Conservation (phyloP, 2,329 filamentous ascomycete species). For the Penicillium vulpinum region DNA sequence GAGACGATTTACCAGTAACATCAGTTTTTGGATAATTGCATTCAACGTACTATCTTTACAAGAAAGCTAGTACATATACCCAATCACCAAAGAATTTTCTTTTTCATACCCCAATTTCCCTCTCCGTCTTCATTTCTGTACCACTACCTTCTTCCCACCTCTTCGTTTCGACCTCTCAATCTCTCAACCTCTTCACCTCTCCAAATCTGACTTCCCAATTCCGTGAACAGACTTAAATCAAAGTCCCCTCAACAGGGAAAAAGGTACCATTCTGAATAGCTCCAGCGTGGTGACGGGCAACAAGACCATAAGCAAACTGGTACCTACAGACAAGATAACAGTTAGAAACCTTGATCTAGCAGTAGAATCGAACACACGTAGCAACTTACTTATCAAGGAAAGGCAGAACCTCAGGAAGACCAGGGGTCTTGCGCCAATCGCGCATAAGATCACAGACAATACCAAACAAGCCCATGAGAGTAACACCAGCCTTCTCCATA, state of each 20-base stretch:
- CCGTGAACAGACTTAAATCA: slow-evolving; percentile 7
- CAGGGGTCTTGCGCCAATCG: slow-evolving; percentile 63
- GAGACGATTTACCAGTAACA: neutral
- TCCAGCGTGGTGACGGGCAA: slow-evolving; percentile 62
- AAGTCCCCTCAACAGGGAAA: slow-evolving; percentile 52
- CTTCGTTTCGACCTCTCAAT: neutral
- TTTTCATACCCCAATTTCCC: neutral
- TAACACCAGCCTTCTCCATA: slow-evolving; percentile 67
- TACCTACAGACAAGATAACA: slow-evolving; percentile 21
- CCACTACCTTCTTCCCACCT: neutral
- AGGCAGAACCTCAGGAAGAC: slow-evolving; percentile 59
- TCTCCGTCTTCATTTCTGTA: neutral
- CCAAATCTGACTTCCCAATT: neutral
- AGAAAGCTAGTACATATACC: neutral
- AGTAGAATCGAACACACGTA: neutral
- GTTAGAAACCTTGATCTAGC: neutral
- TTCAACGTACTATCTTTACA: neutral
- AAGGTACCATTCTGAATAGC: slow-evolving; percentile 63
- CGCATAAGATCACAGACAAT: slow-evolving; percentile 70
- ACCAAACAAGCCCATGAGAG: slow-evolving; percentile 54
- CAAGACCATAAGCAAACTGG: slow-evolving; percentile 61
- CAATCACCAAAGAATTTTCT: neutral
- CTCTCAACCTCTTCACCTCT: neutral
- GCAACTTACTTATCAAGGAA: slow-evolving; percentile 55
- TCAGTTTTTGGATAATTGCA: neutral